Base-by-base conservation (phyloP, 148 eudicot species). In the Suaeda aralocaspica region DNA sequence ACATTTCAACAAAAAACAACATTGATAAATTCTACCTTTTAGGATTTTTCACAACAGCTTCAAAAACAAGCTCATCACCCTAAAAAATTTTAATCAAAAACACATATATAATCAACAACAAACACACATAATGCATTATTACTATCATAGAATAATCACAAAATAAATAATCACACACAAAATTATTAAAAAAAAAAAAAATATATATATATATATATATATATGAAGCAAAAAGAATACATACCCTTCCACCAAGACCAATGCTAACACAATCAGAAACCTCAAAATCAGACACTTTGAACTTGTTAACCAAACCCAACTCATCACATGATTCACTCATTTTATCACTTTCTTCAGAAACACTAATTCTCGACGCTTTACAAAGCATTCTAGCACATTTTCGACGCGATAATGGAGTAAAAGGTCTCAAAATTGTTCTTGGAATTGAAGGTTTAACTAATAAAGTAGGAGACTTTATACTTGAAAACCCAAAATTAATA, bases 1-100 rank as follows among this genome's bases (percentile, higher is more conserved):
- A 31, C 22, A 49, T 49, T n/a, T 6, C 53, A 49, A 18, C 4
- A 59, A 59, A 59, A 31, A 30, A 4, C 18, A 6, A 57, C 6
- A 0, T 14, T 58, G n/a, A 34, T 9, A 72, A 42, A 15, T 42
- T 22, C 36, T 26, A 94, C 99, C 97, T 86, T 77, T 77, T 72
- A 70, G 84, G 59, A 76, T 95, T 86, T 73, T 84, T 91, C 64
- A 95, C 89, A 11, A 81, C 76, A 24, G 97, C 99, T 84, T 95
- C 99, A 82, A 78, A 91, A 67, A 95, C 86, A 26, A 84, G 74
- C 85, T 95, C 99, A 82, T 91, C 97, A 22, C 83, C 89, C 99
- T 95, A 82, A 60, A 74, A n/a, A 70, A 44, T 60, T 34, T 16
- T 51, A 60, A 70, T 58, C 46, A 28, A 46, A 34, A 21, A 10